Base-by-base conservation (phyloP, 1,284 basidiomycete species). In the Trichosporon sp. region DNA sequence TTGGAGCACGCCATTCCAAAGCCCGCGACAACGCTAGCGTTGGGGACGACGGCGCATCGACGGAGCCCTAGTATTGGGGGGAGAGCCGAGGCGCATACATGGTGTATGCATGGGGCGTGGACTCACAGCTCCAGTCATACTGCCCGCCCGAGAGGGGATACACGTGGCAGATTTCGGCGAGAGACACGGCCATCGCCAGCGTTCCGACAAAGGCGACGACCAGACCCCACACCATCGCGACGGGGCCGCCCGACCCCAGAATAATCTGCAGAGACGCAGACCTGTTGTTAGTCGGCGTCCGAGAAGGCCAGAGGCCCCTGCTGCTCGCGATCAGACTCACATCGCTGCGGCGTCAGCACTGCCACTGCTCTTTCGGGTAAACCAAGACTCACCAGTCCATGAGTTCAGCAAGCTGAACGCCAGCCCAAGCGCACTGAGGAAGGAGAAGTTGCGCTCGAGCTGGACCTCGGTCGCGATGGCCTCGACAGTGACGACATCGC, bases 221-320 rank as follows among this genome's bases (percentile, higher is more conserved):
- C 34, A 82, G 73, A 12, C 81, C 81, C 79, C 79, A 83, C 21
- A 81, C 72, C 53, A 81, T 76, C 0, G 79, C 76, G 2, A 76
- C 74, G 13, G 77, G 74, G 0, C 81, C 81, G 5, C 81, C 81
- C 0, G 78, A 78, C 12, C 77, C 62, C 21, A 83, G 75, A 13
- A 76, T 70, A 47, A 77, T 42, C 47, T 42, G 53, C 34, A 77
- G 71, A 1, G 69, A 64, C 3, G 67, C 66, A 34, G 62, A 51
- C 64, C 68, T 69, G 68, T 38, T 42, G 65, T 66, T 35, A 66
- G 65, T 42, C n/a, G n/a, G n/a, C n/a, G n/a, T n/a, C n/a, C n/a
- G n/a, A n/a, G n/a, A n/a, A n/a, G n/a, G n/a, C n/a, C n/a, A n/a
- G n/a, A n/a, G n/a, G n/a, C n/a, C n/a, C n/a, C n/a, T n/a, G n/a